Evolutionary conservation across 2,329 filamentous ascomycete genomes (phyloP), one percentile per base, ranked within the genome.

Genomic region (Myriosclerotinia duriaeana): DNA sequence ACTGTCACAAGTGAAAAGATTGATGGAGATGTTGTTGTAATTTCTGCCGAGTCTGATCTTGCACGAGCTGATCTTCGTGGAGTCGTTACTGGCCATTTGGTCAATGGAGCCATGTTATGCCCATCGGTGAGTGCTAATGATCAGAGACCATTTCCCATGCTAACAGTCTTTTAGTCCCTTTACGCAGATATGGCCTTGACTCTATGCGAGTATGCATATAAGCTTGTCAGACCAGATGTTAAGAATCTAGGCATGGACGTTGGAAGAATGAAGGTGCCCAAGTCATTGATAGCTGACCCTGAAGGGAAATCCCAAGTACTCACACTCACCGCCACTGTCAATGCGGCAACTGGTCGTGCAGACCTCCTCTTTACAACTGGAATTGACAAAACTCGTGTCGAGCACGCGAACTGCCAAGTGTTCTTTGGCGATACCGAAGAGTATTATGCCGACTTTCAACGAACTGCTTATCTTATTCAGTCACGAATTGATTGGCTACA

Each of bases 191-290:
- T 87, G 78, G 84, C 83, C 11, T 78, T 87, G 76, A 86, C 84
- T 17, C 76, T 86, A 36, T 81, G 81, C 54, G 82, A 84, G 70
- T 85, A 87, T 71, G 78, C 86, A 30, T 81, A 81, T 74, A 81
- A 81, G 72, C 20, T 79, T 80, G 17, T 63, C 17, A 65, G 56
- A 2, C 67, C 67, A 22, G 53, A 63, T 40, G 26, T 59, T 30
- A 81, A 82, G 72, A 30, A 79, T 80, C 11, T 80, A 80, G 46
- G 75, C 81, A 64, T 68, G 14, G 89, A 91, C 69, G 84, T 91
- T 17, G 82, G 82, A 70, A 80, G 86, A 60, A 86, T 92, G 80
- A 85, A 88, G 74, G 88, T 91, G 1, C 82, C 83, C 59, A 90
- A 91, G 81, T 86, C 89, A 36, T 80, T 93, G 68, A 89, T 92